Percentiles rank a stretch among this genome's conserved stretches.
Evolutionary conservation across 2,329 filamentous ascomycete species (phyloP).

Genomic region (Helminthosporium solani): DNA sequence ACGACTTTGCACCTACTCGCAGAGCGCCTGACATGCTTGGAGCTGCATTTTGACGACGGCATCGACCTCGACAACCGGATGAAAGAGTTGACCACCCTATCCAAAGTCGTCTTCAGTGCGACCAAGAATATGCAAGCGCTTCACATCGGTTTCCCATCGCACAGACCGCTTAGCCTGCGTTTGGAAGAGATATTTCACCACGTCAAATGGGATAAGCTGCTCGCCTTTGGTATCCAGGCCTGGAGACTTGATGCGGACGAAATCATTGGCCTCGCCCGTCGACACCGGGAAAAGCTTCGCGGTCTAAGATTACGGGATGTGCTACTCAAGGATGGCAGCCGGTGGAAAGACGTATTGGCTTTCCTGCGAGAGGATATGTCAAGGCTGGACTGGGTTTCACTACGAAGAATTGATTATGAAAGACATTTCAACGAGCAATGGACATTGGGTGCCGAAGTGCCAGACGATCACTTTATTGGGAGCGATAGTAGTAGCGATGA

Average conservation of each 20-base stretch:
- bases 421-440: constrained; percentile 53
- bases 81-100: constrained; percentile 57
- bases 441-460: constrained; percentile 51
- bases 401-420: constrained; percentile 63
- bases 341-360: constrained; percentile 62
- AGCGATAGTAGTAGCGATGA: constrained; percentile 47
- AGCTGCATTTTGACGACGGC: constrained; percentile 63
- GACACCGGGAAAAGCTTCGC: constrained; percentile 58
- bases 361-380: constrained; percentile 59
- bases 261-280: constrained; percentile 57
- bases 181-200: constrained; percentile 64
- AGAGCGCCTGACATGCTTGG: constrained; percentile 60
- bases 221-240: constrained; percentile 64
- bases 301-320: constrained; percentile 62
- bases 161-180: constrained; percentile 56
- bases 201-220: constrained; percentile 60
- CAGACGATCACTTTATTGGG: constrained; percentile 46
- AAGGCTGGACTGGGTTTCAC: constrained; percentile 61
- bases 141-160: constrained; percentile 64
- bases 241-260: constrained; percentile 63
- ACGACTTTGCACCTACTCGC: constrained; percentile 54
- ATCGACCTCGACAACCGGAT: constrained; percentile 59
- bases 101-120: constrained; percentile 58
- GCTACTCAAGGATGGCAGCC: constrained; percentile 59
- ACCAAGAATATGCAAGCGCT: constrained; percentile 63